Conservation (phyloP, 2,329 filamentous ascomycete species). For the Claviceps humidiphila region DNA sequence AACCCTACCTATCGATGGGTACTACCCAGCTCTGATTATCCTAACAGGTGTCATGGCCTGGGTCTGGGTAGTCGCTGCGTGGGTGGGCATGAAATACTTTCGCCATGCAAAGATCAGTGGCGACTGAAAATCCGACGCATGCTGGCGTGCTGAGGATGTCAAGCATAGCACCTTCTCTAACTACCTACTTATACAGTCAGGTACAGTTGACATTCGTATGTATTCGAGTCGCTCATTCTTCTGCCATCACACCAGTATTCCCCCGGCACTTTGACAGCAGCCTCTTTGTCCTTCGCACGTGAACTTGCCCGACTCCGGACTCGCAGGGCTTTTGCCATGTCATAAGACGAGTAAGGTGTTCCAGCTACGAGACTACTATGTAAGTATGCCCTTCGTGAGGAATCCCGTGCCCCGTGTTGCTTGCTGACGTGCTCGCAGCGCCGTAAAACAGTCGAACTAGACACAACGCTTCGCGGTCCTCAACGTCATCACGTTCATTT, state of each 20-base stretch:
- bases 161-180: not conserved
- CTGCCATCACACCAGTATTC: not conserved
- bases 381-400: not conserved
- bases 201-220: not conserved
- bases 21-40: constrained; percentile 90
- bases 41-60: constrained; percentile 92
- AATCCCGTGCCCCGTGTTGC: not conserved
- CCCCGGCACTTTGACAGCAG: not conserved
- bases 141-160: not conserved
- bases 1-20: constrained; percentile 88
- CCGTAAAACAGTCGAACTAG: not conserved
- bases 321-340: not conserved
- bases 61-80: constrained; percentile 96
- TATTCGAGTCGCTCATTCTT: not conserved
- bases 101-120: constrained; percentile 81
- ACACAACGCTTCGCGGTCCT: not conserved
- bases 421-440: not conserved
- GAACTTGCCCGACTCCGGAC: not conserved
- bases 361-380: not conserved
- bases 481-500: not conserved
- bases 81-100: constrained; percentile 99
- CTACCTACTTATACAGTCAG: not conserved
- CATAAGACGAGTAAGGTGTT: not conserved
- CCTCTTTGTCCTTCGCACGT: not conserved
- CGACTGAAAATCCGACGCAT: constrained; percentile 28